Percentiles rank a stretch among this genome's conserved stretches.
phyloP scores from a whole-genome alignment of 2,329 filamentous ascomycete species.

The Plenodomus biglobosus region DNA sequence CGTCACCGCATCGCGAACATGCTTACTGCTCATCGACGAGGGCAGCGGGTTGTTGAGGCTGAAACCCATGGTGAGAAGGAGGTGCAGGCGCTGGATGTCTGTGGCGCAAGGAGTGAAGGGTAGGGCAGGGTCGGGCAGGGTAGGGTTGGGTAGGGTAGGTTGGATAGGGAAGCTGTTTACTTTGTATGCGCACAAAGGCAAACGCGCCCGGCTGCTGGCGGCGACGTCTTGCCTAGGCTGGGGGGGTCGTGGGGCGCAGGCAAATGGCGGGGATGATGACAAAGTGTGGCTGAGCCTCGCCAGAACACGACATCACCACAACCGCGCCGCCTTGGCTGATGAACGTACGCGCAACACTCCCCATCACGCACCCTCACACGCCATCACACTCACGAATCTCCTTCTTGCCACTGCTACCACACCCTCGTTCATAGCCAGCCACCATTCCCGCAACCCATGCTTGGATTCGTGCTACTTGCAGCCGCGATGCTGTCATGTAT shows the following conservation, averaged over 20 bases:
- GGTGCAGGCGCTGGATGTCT: neutral
- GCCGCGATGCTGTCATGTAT: too few relatives aligned
- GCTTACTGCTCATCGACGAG: conserved; percentile 56
- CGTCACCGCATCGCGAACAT: conserved; percentile 23
- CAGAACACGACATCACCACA: neutral
- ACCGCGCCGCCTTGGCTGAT: neutral
- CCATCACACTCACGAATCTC: too few relatives aligned
- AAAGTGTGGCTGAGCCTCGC: conserved; percentile 1
- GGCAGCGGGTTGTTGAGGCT: conserved; percentile 58
- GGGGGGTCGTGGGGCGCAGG: neutral
- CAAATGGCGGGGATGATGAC: conserved; percentile 2
- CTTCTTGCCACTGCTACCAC: too few relatives aligned
- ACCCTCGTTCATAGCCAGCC: too few relatives aligned
- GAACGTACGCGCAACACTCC: neutral
- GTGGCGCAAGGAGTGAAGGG: too few relatives aligned
- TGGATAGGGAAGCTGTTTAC: neutral
- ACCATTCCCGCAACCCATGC: too few relatives aligned
- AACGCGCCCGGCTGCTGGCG: neutral
- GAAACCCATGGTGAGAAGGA: conserved; percentile 44
- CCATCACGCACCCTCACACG: too few relatives aligned
- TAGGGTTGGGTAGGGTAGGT: neutral
- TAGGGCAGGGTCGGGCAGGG: neutral
- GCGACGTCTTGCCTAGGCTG: too few relatives aligned
- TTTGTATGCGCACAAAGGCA: neutral
- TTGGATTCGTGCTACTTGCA: too few relatives aligned